Conservation (phyloP, 495 filamentous ascomycete species). For the Cudoniella acicularis region DNA sequence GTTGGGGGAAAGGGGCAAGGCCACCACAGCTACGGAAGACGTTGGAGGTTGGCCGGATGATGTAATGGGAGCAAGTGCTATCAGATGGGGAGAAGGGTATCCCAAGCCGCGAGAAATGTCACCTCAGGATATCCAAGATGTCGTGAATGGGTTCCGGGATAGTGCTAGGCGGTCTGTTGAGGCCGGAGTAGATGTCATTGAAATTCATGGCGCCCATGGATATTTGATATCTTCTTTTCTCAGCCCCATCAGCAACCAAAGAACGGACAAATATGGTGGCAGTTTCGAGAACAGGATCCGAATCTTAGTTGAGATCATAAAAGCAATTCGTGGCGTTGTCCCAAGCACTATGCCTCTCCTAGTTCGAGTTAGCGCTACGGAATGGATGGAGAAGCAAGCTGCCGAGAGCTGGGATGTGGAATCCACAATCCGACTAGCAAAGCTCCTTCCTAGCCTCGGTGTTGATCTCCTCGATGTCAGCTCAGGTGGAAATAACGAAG, state of each 20-base stretch:
- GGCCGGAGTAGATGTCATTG: constrained; percentile 68
- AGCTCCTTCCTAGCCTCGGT: constrained; percentile 58
- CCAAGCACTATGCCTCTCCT: constrained; percentile 61
- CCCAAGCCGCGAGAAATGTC: constrained; percentile 55
- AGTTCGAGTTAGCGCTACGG: constrained; percentile 65
- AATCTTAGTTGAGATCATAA: constrained; percentile 42
- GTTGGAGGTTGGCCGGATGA: constrained; percentile 67
- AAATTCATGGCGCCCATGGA: constrained; percentile 60
- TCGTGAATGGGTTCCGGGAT: constrained; percentile 58
- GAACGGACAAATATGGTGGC: constrained; percentile 56
- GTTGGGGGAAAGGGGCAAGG: constrained; percentile 35
- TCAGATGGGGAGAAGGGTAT: constrained; percentile 37
- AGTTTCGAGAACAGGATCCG: constrained; percentile 54
- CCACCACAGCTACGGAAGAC: constrained; percentile 44
- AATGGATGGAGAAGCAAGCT: constrained; percentile 60
- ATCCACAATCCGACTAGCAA: constrained; percentile 58
- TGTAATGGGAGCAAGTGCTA: constrained; percentile 53
- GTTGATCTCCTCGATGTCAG: constrained; percentile 76
- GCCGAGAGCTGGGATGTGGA: constrained; percentile 61
- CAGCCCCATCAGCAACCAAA: constrained; percentile 55
- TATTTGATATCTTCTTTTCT: constrained; percentile 64
- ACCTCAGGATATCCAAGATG: constrained; percentile 54
- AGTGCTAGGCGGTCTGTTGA: constrained; percentile 57
- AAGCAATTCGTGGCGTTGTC: constrained; percentile 46
- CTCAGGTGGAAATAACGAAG: constrained; percentile 60